Evolutionary conservation across 768 basidiomycete genomes (phyloP), one percentile per base, ranked within the genome.

Genomic region (Clavulina sp.): DNA sequence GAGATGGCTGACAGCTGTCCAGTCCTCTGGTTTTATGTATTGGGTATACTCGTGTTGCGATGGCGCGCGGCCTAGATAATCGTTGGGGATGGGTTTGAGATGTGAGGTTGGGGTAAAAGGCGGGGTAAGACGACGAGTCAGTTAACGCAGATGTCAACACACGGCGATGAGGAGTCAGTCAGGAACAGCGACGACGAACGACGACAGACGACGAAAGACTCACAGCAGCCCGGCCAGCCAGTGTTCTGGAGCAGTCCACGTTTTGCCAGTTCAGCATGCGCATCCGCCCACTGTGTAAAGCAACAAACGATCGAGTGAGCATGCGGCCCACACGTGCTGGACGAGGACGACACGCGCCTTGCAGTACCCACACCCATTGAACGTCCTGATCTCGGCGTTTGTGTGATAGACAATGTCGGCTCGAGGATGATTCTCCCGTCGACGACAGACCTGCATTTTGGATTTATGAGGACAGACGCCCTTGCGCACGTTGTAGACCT

Each of bases 311-410:
- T 16, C 16, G 43, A 13, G 13, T n/a, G 43, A 9, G 48, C 31
- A 49, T 49, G 43, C 13, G 43, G 24, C 24, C 16, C 9, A 46
- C 43, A 46, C 43, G 43, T 46, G 43, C 26, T 13, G 13, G 24
- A 9, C 43, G 26, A 46, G 32, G 24, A 28, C 32, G 24, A 7
- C 28, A 33, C 31, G 18, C 18, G 32, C 48, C 48, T 49, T 49
- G 48, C 48, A 49, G 31, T 30, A 49, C 9, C 48, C 48, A 49
- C 48, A 49, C 7, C 48, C 48, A 49, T 49, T 49, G 48, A 30
- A 33, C 13, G 28, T 49, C 18, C 16, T 29, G 13, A 29, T 30
- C 48, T 49, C 48, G 7, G 48, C 48, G 24, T 49, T 49, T 7
- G 26, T 23, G 18, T 30, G 28, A 30, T 49, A 26, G 18, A 49